Evolutionary conservation across 257 asterid genomes (phyloP).

Genomic region (Lycium ferocissimum): DNA sequence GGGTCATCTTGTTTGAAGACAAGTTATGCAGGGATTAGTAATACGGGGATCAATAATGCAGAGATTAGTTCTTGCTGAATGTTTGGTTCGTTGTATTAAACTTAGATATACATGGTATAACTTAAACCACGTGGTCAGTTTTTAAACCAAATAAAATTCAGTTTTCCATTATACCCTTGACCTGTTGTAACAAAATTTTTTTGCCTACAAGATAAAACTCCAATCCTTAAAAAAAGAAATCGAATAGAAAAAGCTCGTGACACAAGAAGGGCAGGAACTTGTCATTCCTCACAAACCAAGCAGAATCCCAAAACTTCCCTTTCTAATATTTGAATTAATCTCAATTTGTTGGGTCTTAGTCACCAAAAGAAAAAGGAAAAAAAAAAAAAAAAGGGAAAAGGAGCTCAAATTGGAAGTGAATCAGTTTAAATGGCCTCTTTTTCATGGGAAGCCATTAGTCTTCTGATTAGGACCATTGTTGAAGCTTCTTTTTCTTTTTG

Average conservation of each 20-base stretch:
- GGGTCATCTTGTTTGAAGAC: not conserved
- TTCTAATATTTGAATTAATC: not conserved
- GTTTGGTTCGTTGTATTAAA: not conserved
- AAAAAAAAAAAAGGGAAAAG: not conserved
- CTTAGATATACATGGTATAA: not conserved
- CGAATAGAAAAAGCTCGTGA: not conserved
- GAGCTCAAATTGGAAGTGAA: not conserved
- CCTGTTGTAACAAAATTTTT: conserved; percentile 2
- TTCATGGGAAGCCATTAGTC: not conserved
- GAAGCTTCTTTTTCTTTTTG: not conserved
- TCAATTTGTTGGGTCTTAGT: not conserved
- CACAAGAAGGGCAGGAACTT: not conserved
- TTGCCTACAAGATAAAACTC: not conserved
- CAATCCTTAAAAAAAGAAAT: not conserved
- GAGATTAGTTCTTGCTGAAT: not conserved
- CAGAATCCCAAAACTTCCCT: not conserved
- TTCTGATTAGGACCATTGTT: not conserved
- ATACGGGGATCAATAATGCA: not conserved
- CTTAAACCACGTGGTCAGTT: not conserved
- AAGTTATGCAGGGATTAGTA: conserved; percentile 8
- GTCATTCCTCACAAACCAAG: not conserved
- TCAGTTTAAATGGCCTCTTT: not conserved
- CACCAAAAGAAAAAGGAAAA: not conserved
- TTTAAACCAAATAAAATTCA: not conserved
- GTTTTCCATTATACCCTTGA: not conserved